phyloP scores from a whole-genome alignment of 1,284 basidiomycete species.

The Cutaneotrichosporon arboriforme region DNA sequence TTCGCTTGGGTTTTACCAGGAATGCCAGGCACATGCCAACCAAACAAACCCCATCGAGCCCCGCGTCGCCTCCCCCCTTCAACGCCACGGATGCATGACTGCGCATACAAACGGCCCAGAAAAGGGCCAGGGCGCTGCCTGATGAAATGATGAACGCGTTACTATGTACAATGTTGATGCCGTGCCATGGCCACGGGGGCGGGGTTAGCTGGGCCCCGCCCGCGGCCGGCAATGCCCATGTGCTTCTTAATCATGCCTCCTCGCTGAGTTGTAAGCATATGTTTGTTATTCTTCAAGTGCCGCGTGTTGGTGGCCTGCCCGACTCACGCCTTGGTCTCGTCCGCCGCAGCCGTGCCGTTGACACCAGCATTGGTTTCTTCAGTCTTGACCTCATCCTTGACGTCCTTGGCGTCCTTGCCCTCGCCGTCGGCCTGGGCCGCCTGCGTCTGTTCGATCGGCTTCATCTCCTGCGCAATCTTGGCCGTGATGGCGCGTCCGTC shows the following conservation, averaged over 20 bases:
- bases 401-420: neutral
- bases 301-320: neutral
- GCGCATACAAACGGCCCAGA: neutral
- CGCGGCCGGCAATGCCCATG: neutral
- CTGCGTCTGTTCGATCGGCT: slow-evolving; percentile 32
- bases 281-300: too few relatives aligned
- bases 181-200: neutral
- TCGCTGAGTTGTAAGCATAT: neutral
- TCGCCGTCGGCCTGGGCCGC: neutral
- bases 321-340: neutral
- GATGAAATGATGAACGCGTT: slow-evolving; percentile 1
- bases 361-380: neutral
- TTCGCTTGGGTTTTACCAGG: too few relatives aligned
- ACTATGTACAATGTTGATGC: slow-evolving; percentile 6
- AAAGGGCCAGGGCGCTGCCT: neutral
- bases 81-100: slow-evolving; percentile 1
- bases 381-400: neutral
- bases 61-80: too few relatives aligned
- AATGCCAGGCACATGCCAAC: too few relatives aligned
- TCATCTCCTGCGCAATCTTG: slow-evolving; percentile 63
- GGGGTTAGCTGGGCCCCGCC: neutral
- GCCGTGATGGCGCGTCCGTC: slow-evolving; percentile 73
- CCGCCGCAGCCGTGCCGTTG: neutral
- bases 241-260: neutral
- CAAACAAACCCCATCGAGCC: too few relatives aligned